Conservation (phyloP, 163 green algal genomes). For the Chlamydomonas reinhardtii region DNA sequence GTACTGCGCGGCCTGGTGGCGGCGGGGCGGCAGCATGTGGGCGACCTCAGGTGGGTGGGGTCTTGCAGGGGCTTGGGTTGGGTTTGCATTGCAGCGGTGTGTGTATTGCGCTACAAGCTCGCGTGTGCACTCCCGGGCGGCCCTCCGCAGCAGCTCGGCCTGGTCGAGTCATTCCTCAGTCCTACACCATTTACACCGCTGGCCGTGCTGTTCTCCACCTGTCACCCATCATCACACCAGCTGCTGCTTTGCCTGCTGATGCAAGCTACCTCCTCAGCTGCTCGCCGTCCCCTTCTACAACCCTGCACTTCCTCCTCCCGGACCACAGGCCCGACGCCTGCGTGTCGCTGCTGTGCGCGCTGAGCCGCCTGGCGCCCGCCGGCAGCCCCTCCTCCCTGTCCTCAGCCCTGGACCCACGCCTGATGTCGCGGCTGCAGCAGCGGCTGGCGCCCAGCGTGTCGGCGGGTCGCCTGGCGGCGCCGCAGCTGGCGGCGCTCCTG, state of each 20-base stretch:
- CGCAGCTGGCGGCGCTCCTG: slow-evolving; percentile 77
- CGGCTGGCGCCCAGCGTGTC: slow-evolving; percentile 7
- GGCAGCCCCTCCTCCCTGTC: neutral
- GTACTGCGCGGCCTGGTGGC: neutral
- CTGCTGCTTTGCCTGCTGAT: too few species aligned
- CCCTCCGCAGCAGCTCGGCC: too few species aligned
- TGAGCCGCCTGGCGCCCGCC: neutral
- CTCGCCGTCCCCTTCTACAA: neutral
- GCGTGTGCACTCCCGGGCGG: too few species aligned
- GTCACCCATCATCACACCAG: too few species aligned
- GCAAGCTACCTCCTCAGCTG: neutral
- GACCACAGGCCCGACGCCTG: slow-evolving; percentile 19
- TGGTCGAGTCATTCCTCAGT: too few species aligned
- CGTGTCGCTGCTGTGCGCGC: slow-evolving; percentile 2
- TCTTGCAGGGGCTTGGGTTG: too few species aligned
- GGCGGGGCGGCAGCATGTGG: neutral
- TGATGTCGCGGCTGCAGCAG: neutral
- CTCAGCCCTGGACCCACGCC: neutral
- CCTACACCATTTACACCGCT: too few species aligned
- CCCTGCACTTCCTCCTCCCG: neutral
- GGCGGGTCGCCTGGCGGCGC: neutral
- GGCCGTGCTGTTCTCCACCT: too few species aligned
- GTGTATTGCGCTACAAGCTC: too few species aligned
- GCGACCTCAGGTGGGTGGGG: neutral
- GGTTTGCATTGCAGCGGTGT: too few species aligned